Base-by-base conservation (phyloP, 495 filamentous ascomycete genomes). In the Penicillium riverlandense region DNA sequence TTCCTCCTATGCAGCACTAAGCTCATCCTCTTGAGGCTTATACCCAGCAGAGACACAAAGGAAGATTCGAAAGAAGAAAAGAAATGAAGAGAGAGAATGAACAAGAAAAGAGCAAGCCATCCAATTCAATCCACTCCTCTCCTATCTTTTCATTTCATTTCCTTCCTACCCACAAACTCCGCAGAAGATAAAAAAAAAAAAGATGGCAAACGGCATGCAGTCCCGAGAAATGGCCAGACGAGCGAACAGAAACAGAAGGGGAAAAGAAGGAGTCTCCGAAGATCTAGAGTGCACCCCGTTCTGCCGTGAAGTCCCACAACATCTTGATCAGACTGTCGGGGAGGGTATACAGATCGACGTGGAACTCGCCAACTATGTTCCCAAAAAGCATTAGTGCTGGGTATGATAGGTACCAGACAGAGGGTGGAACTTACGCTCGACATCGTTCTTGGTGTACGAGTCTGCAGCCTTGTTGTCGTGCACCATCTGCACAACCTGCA, bases 401-500 rank as follows among this genome's bases (percentile, higher is more conserved):
- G 22, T 22, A 22, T 22, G 22, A n/a, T 30, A 32, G 29, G 33
- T 32, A 44, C 35, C 11, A 9, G 7, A 2, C 6, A 28, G 22
- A 36, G 37, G 32, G 16, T 29, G 16, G 11, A 7, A 74, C 86
- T 71, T 67, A 91, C 88, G 82, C 51, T 99, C 94, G 34, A 96
- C 78, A 63, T 99, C 95, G 48, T 96, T 97, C 69, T 95, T 95
- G 34, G 88, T 90, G 61, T 96, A 96, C 1, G 92, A 96, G 29
- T 92, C 87, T 1, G 84, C 73, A 1, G 80, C 79, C 74, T 97
- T 97, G 62, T 96, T 83, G 61, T 99, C 94, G 57, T 97, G 92
- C 38, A 99, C 87, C 83, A 99, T 85, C 70, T 96, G 89, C 42
- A 99, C 91, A 10, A 97, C 88, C 45, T 89, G 84, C 33, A 99